Percentiles rank a stretch among this genome's conserved stretches.
phyloP scores from a whole-genome alignment of 192 early-diverging fungal genomes.

The Gaertneriomyces sp. region DNA sequence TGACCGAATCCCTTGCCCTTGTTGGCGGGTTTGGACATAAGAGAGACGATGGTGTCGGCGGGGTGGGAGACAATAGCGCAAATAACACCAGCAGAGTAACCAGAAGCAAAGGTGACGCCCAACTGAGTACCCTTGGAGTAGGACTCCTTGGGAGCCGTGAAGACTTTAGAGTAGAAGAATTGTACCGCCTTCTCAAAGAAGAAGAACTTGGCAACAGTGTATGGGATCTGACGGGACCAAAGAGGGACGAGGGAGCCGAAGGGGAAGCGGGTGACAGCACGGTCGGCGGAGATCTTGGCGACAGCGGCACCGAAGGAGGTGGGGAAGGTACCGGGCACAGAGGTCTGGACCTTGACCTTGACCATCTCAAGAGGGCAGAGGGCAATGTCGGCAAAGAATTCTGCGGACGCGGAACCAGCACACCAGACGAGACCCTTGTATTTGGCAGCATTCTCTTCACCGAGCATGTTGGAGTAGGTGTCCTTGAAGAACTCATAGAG shows the following conservation, averaged over 20 bases:
- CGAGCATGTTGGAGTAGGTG: constrained; percentile 54
- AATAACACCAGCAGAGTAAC: constrained; percentile 84
- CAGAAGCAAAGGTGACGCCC: constrained; percentile 76
- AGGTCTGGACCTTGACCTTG: constrained; percentile 85
- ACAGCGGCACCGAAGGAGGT: constrained; percentile 59
- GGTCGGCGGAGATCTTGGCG: constrained; percentile 35
- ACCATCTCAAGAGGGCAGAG: constrained; percentile 84
- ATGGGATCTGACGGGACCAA: constrained; percentile 80
- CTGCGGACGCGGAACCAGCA: constrained; percentile 71
- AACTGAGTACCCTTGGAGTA: constrained; percentile 72
- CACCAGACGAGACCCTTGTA: constrained; percentile 72
- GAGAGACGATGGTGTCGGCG: constrained; percentile 71
- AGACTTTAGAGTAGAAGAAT: constrained; percentile 29
- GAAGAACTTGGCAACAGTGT: constrained; percentile 84
- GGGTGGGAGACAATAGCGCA: constrained; percentile 89
- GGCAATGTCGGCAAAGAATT: constrained; percentile 76
- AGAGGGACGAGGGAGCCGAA: constrained; percentile 60
- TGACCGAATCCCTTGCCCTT: constrained; percentile 49
- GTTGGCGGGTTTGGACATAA: constrained; percentile 46
- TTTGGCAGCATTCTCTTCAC: constrained; percentile 60
- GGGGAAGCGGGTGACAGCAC: constrained; percentile 55
- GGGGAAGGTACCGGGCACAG: constrained; percentile 67
- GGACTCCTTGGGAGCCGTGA: constrained; percentile 60
- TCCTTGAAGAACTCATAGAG: constrained; percentile 90
- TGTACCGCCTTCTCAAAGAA: constrained; percentile 65